Evolutionary conservation across 148 eudicot species (phyloP).

Genomic region (Fagopyrum homotropicum): DNA sequence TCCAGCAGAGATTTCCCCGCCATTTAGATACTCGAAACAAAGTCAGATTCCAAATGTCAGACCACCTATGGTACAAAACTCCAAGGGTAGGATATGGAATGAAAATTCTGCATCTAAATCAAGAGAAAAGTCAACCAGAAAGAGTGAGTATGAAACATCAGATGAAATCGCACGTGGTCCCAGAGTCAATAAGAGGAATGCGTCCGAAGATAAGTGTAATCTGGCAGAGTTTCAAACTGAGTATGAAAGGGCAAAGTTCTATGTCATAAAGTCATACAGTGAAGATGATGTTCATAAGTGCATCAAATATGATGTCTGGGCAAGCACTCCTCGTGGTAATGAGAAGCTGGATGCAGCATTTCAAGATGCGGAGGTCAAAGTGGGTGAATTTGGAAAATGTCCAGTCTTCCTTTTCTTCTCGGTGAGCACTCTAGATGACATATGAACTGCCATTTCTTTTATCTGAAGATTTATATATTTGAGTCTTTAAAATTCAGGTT

Average conservation of each 20-base stretch:
- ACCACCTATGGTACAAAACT: conserved; percentile 35
- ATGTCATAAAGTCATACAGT: conserved; percentile 82
- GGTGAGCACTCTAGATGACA: conserved; percentile 33
- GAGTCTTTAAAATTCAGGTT: conserved; percentile 40
- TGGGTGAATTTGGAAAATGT: conserved; percentile 48
- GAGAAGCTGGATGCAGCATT: conserved; percentile 73
- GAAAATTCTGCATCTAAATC: conserved; percentile 30
- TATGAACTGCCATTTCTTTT: neutral
- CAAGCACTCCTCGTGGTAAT: conserved; percentile 84
- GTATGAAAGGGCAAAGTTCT: conserved; percentile 74
- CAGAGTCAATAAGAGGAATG: conserved; percentile 37
- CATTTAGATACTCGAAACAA: conserved; percentile 40
- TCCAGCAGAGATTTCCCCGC: conserved; percentile 36
- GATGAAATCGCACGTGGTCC: conserved; percentile 80
- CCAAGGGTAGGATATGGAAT: conserved; percentile 54
- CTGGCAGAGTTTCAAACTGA: conserved; percentile 42
- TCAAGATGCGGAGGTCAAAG: conserved; percentile 59
- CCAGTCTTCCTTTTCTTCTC: conserved; percentile 87
- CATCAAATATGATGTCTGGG: conserved; percentile 87
- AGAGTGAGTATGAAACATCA: conserved; percentile 38
- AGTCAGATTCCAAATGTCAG: conserved; percentile 36
- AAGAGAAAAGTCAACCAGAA: conserved; percentile 17
- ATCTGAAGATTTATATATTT: neutral
- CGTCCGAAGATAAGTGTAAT: conserved; percentile 45
- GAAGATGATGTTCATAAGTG: conserved; percentile 93